Percentiles rank a stretch among this genome's conserved stretches.
Evolutionary conservation across 805 yeast species (phyloP).

Genomic region (Komagataella ulmi): DNA sequence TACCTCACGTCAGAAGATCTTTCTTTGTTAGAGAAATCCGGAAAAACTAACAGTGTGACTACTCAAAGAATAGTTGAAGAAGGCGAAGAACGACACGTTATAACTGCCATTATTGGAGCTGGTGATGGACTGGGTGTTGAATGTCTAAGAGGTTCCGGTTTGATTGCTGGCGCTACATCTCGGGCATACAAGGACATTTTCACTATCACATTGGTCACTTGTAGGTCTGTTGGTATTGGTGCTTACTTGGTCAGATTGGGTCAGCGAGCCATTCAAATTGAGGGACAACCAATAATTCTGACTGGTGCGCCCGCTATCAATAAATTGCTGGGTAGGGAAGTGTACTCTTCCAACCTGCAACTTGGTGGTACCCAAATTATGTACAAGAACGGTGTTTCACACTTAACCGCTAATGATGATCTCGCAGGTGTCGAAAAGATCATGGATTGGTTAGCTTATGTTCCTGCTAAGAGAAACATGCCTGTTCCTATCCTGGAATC

Average conservation of each 20-base stretch:
- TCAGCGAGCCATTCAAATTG: slow-evolving; percentile 97
- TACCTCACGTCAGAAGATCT: slow-evolving; percentile 65
- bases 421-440: slow-evolving; percentile 92
- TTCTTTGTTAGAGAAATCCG: slow-evolving; percentile 39
- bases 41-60: slow-evolving; percentile 46
- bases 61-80: slow-evolving; percentile 74
- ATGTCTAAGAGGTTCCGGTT: slow-evolving; percentile 94
- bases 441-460: slow-evolving; percentile 88
- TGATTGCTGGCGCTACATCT: slow-evolving; percentile 98
- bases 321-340: slow-evolving; percentile 93
- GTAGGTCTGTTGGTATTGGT: slow-evolving; percentile 99
- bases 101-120: slow-evolving; percentile 79
- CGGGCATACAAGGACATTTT: slow-evolving; percentile 96
- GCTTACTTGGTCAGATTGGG: slow-evolving; percentile 97
- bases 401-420: slow-evolving; percentile 92
- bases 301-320: slow-evolving; percentile 99
- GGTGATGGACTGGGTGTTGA: slow-evolving; percentile 98
- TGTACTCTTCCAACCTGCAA: slow-evolving; percentile 91
- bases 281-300: slow-evolving; percentile 95
- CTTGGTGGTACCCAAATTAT: slow-evolving; percentile 98
- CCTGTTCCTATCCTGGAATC: slow-evolving; percentile 85
- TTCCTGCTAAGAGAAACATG: slow-evolving; percentile 80
- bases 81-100: slow-evolving; percentile 73
- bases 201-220: slow-evolving; percentile 96
- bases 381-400: slow-evolving; percentile 98